Conservation (phyloP, 176 grass and related monocot species). For the Miscanthus lutarioriparius region DNA sequence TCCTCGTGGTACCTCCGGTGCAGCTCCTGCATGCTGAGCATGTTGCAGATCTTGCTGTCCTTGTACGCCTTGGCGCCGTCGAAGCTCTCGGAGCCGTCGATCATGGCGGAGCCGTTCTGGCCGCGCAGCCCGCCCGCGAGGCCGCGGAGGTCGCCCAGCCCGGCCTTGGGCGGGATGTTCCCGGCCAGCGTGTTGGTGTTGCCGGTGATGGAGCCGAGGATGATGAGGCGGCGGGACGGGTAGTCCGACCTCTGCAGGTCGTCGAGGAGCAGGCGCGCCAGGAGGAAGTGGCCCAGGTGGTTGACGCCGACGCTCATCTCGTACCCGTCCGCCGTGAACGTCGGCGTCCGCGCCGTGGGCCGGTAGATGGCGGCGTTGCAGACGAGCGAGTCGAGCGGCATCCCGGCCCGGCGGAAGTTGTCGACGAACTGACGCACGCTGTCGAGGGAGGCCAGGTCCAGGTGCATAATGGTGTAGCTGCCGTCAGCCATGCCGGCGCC, state of each 20-base stretch:
- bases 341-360: slow-evolving; percentile 65
- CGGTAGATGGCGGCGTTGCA: slow-evolving; percentile 96
- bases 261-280: slow-evolving; percentile 57
- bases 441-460: slow-evolving; percentile 89
- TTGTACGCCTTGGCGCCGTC: slow-evolving; percentile 97
- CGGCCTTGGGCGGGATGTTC: slow-evolving; percentile 69
- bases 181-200: slow-evolving; percentile 90
- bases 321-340: slow-evolving; percentile 74
- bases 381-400: slow-evolving; percentile 75
- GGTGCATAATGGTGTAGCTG: slow-evolving; percentile 80
- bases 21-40: slow-evolving; percentile 97
- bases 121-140: slow-evolving; percentile 27
- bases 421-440: slow-evolving; percentile 83
- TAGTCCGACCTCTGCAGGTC: slow-evolving; percentile 74
- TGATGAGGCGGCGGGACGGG: slow-evolving; percentile 75
- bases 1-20: slow-evolving; percentile 84
- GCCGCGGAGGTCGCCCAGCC: slow-evolving; percentile 57
- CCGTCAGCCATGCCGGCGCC: slow-evolving; percentile 62
- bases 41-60: slow-evolving; percentile 99
- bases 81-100: slow-evolving; percentile 69
- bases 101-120: slow-evolving; percentile 65
- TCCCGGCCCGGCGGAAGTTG: slow-evolving; percentile 53
- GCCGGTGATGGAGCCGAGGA: slow-evolving; percentile 90
- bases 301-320: slow-evolving; percentile 98
- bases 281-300: slow-evolving; percentile 92